Evolutionary conservation across 2,329 filamentous ascomycete genomes (phyloP).

Genomic region (Hysterium pulicare): DNA sequence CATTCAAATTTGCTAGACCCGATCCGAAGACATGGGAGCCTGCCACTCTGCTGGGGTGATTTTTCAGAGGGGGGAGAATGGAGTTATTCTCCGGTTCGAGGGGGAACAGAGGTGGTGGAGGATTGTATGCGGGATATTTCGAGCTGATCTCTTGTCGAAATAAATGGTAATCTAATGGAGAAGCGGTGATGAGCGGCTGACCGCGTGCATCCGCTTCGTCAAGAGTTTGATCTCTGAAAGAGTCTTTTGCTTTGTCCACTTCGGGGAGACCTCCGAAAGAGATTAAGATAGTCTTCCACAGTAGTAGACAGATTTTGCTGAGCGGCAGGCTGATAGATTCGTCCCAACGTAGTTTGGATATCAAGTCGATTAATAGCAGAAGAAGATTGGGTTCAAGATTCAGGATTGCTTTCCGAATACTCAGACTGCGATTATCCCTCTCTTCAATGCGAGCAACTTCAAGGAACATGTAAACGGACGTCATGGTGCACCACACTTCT

Average conservation of each 20-base stretch:
- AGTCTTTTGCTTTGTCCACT: slow-evolving; percentile 69
- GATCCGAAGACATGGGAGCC: slow-evolving; percentile 52
- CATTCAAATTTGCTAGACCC: slow-evolving; percentile 46
- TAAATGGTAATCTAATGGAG: slow-evolving; percentile 90
- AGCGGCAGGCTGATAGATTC: slow-evolving; percentile 58
- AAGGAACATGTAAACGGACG: slow-evolving; percentile 48
- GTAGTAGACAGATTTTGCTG: slow-evolving; percentile 64
- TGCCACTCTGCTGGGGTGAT: slow-evolving; percentile 58
- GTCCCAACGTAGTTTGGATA: slow-evolving; percentile 54
- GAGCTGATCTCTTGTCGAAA: slow-evolving; percentile 97
- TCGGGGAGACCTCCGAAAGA: slow-evolving; percentile 77
- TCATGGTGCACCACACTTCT: slow-evolving; percentile 50
- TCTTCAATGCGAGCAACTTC: slow-evolving; percentile 41
- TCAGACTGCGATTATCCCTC: slow-evolving; percentile 46
- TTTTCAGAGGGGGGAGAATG: slow-evolving; percentile 79
- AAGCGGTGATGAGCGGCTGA: slow-evolving; percentile 82
- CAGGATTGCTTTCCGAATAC: slow-evolving; percentile 43
- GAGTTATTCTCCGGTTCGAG: slow-evolving; percentile 89
- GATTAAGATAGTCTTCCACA: slow-evolving; percentile 89
- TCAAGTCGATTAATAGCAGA: slow-evolving; percentile 65
- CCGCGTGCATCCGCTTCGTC: slow-evolving; percentile 57
- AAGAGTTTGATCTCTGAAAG: slow-evolving; percentile 58
- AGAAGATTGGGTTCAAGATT: slow-evolving; percentile 59
- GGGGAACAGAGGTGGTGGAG: slow-evolving; percentile 76
- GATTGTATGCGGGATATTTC: slow-evolving; percentile 95